Conservation (phyloP, 768 basidiomycete genomes). For the Russula sp. region DNA sequence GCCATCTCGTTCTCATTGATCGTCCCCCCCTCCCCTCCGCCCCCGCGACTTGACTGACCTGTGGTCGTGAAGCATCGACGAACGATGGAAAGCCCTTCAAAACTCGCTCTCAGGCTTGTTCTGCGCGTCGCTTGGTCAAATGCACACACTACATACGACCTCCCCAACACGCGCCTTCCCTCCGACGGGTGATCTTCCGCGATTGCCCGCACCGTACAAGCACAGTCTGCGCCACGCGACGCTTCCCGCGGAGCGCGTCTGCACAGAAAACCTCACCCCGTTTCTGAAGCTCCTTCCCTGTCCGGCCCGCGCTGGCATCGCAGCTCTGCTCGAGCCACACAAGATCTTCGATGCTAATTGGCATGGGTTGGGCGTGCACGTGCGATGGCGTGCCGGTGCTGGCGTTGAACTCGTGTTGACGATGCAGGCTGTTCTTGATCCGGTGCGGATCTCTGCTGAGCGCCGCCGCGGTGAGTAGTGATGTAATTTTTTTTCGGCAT, state of each 20-base stretch:
- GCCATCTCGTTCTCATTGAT: slow-evolving; percentile 1
- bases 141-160: slow-evolving; percentile 74
- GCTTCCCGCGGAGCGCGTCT: slow-evolving; percentile 83
- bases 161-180: slow-evolving; percentile 50
- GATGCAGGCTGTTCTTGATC: slow-evolving; percentile 77
- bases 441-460: slow-evolving; percentile 54
- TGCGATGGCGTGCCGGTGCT: slow-evolving; percentile 49
- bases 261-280: slow-evolving; percentile 95
- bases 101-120: slow-evolving; percentile 92
- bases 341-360: slow-evolving; percentile 85
- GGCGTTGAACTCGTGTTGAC: slow-evolving; percentile 65
- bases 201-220: slow-evolving; percentile 39
- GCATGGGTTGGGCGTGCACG: slow-evolving; percentile 85
- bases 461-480: slow-evolving; percentile 52
- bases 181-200: slow-evolving; percentile 14
- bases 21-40: not conserved
- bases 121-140: slow-evolving; percentile 83
- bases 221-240: slow-evolving; percentile 66
- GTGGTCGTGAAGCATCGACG: slow-evolving; percentile 52
- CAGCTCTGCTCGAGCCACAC: slow-evolving; percentile 79
- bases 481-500: not conserved
- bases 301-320: slow-evolving; percentile 83
- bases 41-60: not conserved
- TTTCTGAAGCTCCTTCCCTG: slow-evolving; percentile 94
- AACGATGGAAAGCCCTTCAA: slow-evolving; percentile 79